Conservation (phyloP, 208 protist species). For the Leishmania lainsoni region DNA sequence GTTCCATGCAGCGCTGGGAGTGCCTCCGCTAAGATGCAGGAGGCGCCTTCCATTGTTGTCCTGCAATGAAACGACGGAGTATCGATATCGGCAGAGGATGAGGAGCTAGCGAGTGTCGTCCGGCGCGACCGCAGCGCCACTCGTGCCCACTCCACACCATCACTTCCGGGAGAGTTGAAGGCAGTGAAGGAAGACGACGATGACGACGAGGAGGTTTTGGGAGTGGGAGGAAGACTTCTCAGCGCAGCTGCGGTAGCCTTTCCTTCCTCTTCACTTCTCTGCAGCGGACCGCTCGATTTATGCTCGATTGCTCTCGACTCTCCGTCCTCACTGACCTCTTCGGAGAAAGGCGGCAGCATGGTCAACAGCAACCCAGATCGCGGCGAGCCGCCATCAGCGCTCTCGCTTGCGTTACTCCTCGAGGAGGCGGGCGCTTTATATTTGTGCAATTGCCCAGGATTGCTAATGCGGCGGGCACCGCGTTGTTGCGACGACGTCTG, state of each 20-base stretch:
- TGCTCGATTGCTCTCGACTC: neutral
- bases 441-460: neutral
- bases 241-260: neutral
- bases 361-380: neutral
- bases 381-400: neutral
- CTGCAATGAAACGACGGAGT: neutral
- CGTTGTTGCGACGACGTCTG: neutral
- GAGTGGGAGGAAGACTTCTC: neutral
- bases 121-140: conserved; percentile 2
- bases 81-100: neutral
- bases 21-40: neutral
- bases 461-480: neutral
- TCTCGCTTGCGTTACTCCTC: neutral
- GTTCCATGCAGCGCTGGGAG: neutral
- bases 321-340: neutral
- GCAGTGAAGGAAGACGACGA: conserved; percentile 17
- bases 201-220: conserved; percentile 8
- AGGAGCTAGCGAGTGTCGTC: conserved; percentile 2
- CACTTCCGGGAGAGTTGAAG: neutral
- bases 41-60: neutral
- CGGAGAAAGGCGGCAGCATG: neutral
- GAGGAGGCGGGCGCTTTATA: neutral
- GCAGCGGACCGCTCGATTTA: neutral
- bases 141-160: conserved; percentile 1
- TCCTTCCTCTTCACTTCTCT: neutral